Evolutionary conservation across 257 asterid genomes (phyloP).

Genomic region (Galeopsis tetrahit): DNA sequence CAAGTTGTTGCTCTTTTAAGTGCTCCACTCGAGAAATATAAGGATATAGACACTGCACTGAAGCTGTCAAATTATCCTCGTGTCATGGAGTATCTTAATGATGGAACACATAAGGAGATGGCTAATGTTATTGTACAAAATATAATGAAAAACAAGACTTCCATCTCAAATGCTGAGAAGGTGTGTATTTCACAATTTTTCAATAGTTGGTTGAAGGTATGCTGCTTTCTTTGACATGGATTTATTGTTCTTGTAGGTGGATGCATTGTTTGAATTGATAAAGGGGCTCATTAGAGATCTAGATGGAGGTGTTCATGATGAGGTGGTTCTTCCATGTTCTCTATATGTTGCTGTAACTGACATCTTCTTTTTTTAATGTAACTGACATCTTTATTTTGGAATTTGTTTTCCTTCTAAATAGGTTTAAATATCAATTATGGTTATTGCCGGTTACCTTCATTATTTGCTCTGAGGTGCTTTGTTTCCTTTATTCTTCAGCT

Average conservation of each 20-base stretch:
- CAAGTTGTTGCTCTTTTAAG: slow-evolving; percentile 92
- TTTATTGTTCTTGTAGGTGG: slow-evolving; percentile 66
- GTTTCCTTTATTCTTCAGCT: slow-evolving; percentile 52
- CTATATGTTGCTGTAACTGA: slow-evolving; percentile 27
- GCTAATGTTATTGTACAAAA: slow-evolving; percentile 86
- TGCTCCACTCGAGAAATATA: slow-evolving; percentile 95
- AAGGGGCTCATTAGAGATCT: slow-evolving; percentile 84
- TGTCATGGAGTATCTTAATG: slow-evolving; percentile 83
- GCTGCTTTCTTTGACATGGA: slow-evolving; percentile 36
- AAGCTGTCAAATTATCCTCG: slow-evolving; percentile 91
- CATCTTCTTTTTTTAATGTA: slow-evolving; percentile 8
- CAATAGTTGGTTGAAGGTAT: slow-evolving; percentile 29
- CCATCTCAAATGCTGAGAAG: slow-evolving; percentile 88
- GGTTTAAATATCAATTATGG: neutral
- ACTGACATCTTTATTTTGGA: neutral
- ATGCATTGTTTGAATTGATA: slow-evolving; percentile 82
- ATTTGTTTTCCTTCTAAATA: slow-evolving; percentile 12
- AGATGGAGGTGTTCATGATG: slow-evolving; percentile 67
- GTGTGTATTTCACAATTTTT: slow-evolving; percentile 43
- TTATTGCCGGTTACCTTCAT: slow-evolving; percentile 15
- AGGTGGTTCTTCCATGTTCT: slow-evolving; percentile 58
- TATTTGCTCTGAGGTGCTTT: slow-evolving; percentile 24
- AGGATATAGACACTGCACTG: slow-evolving; percentile 91
- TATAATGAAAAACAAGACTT: slow-evolving; percentile 77
- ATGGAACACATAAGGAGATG: slow-evolving; percentile 87